Percentiles rank a stretch among this genome's conserved stretches.
phyloP scores from a whole-genome alignment of 768 basidiomycete genomes.

The Bullera alba region DNA sequence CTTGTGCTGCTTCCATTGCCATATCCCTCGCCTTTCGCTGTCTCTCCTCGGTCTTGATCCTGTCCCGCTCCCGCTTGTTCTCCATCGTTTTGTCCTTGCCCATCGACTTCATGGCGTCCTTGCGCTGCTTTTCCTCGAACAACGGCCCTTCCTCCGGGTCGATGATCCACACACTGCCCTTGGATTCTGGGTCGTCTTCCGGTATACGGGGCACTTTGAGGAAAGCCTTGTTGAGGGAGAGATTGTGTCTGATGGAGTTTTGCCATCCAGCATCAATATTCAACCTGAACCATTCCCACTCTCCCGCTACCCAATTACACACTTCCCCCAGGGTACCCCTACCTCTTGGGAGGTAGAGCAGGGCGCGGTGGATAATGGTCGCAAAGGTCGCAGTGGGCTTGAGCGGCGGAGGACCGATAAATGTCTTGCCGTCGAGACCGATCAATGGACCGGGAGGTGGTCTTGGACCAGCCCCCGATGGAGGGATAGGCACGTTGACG shows the following conservation, averaged over 20 bases:
- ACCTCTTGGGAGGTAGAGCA: conserved; percentile 53
- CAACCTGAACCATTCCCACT: conserved; percentile 82
- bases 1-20: background rate
- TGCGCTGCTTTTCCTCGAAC: conserved; percentile 44
- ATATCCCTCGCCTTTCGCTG: conserved; percentile 10
- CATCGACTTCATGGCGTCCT: conserved; percentile 27
- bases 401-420: conserved; percentile 54
- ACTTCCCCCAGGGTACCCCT: conserved; percentile 83
- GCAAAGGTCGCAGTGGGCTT: conserved; percentile 89
- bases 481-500: conserved; percentile 40
- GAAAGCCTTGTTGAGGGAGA: conserved; percentile 39
- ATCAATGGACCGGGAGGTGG: conserved; percentile 39
- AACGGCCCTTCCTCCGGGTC: conserved; percentile 55
- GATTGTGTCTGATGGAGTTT: conserved; percentile 47
- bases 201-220: conserved; percentile 57
- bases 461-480: conserved; percentile 39
- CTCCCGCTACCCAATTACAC: conserved; percentile 80
- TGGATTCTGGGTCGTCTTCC: conserved; percentile 61
- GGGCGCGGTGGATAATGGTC: conserved; percentile 81
- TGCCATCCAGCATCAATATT: conserved; percentile 56
- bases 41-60: conserved; percentile 25
- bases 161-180: conserved; percentile 89
- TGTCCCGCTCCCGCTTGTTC: conserved; percentile 20
- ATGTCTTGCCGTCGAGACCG: conserved; percentile 41
- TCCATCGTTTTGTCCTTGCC: conserved; percentile 34